Evolutionary conservation across 1,139 yeast species (phyloP), one percentile per base, ranked within the genome.

Genomic region (Scheffersomyces insectosa): DNA sequence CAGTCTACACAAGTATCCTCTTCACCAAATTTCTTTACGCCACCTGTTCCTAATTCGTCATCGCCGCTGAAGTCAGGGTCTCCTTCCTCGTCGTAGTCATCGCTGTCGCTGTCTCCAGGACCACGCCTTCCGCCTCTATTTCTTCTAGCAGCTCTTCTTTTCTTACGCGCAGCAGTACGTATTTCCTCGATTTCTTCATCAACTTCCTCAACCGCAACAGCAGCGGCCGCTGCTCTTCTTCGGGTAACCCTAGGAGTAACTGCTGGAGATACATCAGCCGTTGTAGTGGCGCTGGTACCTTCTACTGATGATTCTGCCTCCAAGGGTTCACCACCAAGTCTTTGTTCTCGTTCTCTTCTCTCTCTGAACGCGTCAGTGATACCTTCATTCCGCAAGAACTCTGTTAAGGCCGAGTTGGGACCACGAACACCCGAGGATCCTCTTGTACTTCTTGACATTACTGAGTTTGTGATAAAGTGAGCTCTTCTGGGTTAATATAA

Each of bases 331-430:
- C 50, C 44, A 35, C 51, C 61, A 37, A 52, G 61, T 28, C 54
- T 46, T 15, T 36, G 37, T 20, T 37, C 47, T 16, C 49, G 46
- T 33, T 54, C 59, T 59, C 85, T 80, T 52, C 95, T 70, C 42
- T 77, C 67, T 52, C 91, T 75, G 58, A 91, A 89, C 37, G 83
- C 83, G 48, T 82, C 89, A 0, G 97, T 87, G 64, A 91, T 91
- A 34, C 97, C 97, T 62, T 90, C 97, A 44, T 86, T 65, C 40
- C 85, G 70, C 46, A 86, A 70, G 57, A 86, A 86, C 59, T 83
- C 89, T 0, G 93, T 85, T 51, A 86, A 69, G 0, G 95, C 95
- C 51, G 88, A 82, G 66, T 84, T 85, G 6, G 95, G 93, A 0
- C 93, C 93, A 47, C 82, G 71, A 33, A 86, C 86, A 13, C 79